Evolutionary conservation across 2,329 filamentous ascomycete genomes (phyloP).

Genomic region (Waltergamsia citrina): DNA sequence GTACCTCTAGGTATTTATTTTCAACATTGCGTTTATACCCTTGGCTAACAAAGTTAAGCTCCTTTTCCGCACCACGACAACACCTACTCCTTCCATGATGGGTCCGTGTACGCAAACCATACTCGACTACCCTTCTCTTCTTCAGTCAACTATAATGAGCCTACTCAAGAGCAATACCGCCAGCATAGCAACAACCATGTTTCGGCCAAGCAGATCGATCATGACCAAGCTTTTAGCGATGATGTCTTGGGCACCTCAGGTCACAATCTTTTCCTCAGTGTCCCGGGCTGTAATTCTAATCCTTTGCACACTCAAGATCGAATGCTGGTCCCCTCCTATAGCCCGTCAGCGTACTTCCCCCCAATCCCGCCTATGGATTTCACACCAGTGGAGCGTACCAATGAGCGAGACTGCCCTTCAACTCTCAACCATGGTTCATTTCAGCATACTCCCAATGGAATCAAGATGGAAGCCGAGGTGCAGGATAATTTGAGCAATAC

Average conservation of each 20-base stretch:
- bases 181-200: constrained; percentile 11
- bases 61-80: background rate
- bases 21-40: too few species aligned
- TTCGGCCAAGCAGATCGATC: constrained; percentile 17
- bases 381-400: constrained; percentile 16
- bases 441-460: constrained; percentile 4
- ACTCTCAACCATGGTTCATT: constrained; percentile 8
- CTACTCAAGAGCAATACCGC: constrained; percentile 18
- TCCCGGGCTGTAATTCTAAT: constrained; percentile 15
- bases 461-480: constrained; percentile 15
- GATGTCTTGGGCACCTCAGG: constrained; percentile 11
- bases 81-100: background rate
- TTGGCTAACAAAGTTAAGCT: too few species aligned
- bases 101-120: too few species aligned
- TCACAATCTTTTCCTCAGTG: constrained; percentile 14
- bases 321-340: constrained; percentile 12
- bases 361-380: constrained; percentile 16
- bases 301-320: constrained; percentile 21
- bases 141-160: too few species aligned
- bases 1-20: too few species aligned
- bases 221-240: constrained; percentile 8
- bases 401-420: constrained; percentile 9
- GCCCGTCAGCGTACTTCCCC: constrained; percentile 11
- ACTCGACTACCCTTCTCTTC: too few species aligned
- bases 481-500: background rate